Evolutionary conservation across 116 monocot genomes (phyloP), one percentile per base, ranked within the genome.

Genomic region (Iris pallida): DNA sequence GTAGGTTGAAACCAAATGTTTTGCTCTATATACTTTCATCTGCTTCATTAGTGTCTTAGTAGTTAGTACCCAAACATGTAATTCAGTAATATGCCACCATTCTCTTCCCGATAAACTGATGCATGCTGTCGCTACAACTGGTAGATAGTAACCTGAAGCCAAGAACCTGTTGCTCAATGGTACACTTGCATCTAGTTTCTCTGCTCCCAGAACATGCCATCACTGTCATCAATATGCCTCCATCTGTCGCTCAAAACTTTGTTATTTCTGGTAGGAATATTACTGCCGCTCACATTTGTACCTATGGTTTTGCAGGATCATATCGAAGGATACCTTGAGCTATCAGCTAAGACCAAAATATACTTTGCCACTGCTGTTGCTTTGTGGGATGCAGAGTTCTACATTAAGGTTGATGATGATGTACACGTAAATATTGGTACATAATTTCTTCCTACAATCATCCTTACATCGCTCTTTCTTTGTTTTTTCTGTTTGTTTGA

Each of bases 401-500:
- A 98, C 51, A 53, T 98, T 57, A 98, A 98, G 65, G 90, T 98
- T 47, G 97, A 98, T 75, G 97, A 98, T 70, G 97, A 98, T 82
- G 81, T 98, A 8, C 97, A 98, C 88, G 93, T 98, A 80, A 98
- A 98, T 82, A 90, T 98, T 75, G 97, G 97, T 95, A 18, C 16
- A 30, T 30, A 46, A 4, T 47, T 63, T 47, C 13, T 51, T 51
- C 49, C 13, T 2, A 7, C 13, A 9, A 51, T 51, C 11, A 9
- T 51, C 13, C 49, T 51, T 13, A 9, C 49, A 51, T 51, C 13
- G 7, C 49, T 51, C 7, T 51, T 51, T 51, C 11, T 13, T 53
- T 19, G 16, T 10, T 57, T 19, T 54, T 19, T 57, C 57, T 40
- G 3, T 59, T 59, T 16, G 8, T 10, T 30, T 40, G 12, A 40